Evolutionary conservation across 2,329 filamentous ascomycete species (phyloP).

Genomic region (Thielaviopsis populi): DNA sequence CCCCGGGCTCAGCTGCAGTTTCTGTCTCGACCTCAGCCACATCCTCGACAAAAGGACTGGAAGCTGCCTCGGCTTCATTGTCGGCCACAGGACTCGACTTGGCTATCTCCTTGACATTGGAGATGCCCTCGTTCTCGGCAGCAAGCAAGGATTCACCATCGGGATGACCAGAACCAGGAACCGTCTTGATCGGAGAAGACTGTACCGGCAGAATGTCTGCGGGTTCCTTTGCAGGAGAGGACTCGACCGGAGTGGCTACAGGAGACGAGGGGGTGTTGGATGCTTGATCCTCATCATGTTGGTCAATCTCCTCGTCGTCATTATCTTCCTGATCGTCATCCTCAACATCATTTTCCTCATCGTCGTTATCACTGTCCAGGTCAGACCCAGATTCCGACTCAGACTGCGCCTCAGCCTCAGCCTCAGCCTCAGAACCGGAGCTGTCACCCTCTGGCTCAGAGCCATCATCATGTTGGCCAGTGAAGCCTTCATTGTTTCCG

Average conservation of each 20-base stretch:
- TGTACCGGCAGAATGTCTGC: not conserved
- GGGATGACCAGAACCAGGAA: not conserved
- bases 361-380: not conserved
- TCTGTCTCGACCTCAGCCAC: not conserved
- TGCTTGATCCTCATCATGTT: not conserved
- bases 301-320: not conserved
- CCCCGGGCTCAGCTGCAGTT: not conserved
- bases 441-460: not conserved
- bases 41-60: not conserved
- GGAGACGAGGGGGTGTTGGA: not conserved
- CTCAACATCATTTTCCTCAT: not conserved
- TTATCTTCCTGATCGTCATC: not conserved
- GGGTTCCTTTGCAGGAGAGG: not conserved
- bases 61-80: not conserved
- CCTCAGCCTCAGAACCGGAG: not conserved
- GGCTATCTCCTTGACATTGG: not conserved
- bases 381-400: not conserved
- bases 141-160: not conserved
- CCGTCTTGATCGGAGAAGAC: not conserved
- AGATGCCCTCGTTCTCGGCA: not conserved
- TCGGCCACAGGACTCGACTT: not conserved
- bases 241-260: not conserved
- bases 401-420: not conserved
- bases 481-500: slow-evolving; percentile 12
- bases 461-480: not conserved